These are phyloP conservation scores for Curvularia lunata DNA, from an alignment of 2,329 filamentous ascomycete genomes.

Conservation along the genomic window DNA sequence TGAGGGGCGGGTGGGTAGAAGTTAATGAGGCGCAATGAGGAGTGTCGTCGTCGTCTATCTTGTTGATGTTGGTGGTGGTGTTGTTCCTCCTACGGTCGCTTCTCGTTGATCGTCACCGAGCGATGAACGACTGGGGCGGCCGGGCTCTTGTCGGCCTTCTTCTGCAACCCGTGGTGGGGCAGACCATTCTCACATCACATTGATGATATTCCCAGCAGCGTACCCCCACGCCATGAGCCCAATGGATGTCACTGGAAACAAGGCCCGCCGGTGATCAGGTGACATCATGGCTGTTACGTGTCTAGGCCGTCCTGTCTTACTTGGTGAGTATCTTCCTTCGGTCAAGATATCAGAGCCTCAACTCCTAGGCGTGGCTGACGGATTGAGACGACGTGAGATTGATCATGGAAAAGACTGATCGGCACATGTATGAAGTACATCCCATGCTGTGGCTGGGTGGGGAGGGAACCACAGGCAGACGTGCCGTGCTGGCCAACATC, in stretches of 20 bases:
- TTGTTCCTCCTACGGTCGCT: background rate
- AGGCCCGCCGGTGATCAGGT: background rate
- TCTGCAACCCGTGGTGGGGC: background rate
- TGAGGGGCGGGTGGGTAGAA: background rate
- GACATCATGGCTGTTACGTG: background rate
- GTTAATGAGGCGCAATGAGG: background rate
- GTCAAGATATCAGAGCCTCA: background rate
- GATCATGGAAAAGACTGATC: background rate
- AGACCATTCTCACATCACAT: background rate
- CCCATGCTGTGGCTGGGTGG: background rate
- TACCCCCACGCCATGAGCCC: background rate
- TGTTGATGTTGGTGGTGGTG: background rate
- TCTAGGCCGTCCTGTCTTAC: background rate
- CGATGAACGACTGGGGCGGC: conserved; percentile 4
- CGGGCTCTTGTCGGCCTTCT: conserved; percentile 1
- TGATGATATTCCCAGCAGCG: background rate
- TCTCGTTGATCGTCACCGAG: background rate
- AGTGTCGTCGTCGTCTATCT: background rate
- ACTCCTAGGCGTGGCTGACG: background rate
- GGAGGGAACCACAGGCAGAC: conserved; percentile 1
- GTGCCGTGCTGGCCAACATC: conserved; percentile 8
- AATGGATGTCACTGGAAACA: background rate
- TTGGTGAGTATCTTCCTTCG: background rate
- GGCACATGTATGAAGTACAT: background rate
- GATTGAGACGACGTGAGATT: background rate